Conservation (phyloP, 73 alveolate species). For the Paramecium sonneborni region DNA sequence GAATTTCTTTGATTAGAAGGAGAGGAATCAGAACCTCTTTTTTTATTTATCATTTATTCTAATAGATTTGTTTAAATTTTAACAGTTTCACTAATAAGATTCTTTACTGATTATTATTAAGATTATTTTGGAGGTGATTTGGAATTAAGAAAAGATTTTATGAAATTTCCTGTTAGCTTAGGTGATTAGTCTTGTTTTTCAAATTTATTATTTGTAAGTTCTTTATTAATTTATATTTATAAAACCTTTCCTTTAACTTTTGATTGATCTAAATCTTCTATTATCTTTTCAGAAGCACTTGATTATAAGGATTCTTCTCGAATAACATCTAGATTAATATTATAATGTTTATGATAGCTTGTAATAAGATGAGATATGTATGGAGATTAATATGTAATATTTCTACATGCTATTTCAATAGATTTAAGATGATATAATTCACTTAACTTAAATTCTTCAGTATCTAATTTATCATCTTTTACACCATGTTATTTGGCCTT, state of each 20-base stretch:
- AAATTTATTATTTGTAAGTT: background rate
- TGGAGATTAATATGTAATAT: slow-evolving; percentile 46
- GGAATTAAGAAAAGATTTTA: background rate
- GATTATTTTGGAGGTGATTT: background rate
- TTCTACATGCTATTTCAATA: slow-evolving; percentile 60
- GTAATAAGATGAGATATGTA: slow-evolving; percentile 57
- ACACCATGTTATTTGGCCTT: slow-evolving; percentile 42
- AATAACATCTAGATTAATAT: slow-evolving; percentile 51
- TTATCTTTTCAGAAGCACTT: background rate
- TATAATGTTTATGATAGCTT: slow-evolving; percentile 65
- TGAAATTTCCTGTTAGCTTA: background rate
- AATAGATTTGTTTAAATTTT: background rate
- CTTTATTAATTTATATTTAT: background rate
- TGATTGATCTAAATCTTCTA: background rate
- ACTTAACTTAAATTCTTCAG: slow-evolving; percentile 64
- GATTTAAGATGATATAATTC: slow-evolving; percentile 61
- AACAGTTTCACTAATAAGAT: background rate
- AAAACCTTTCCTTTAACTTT: background rate
- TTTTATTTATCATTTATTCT: slow-evolving; percentile 37
- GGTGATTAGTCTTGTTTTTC: slow-evolving; percentile 31
- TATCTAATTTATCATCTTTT: slow-evolving; percentile 11
- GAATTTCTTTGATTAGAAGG: background rate
- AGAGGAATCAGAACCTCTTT: slow-evolving; percentile 16
- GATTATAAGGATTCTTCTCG: slow-evolving; percentile 31
- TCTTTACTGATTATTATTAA: background rate